Percentiles rank a stretch among this genome's conserved stretches.
Evolutionary conservation across 345 rosid species (phyloP).

Genomic region (Clarkia xantiana): DNA sequence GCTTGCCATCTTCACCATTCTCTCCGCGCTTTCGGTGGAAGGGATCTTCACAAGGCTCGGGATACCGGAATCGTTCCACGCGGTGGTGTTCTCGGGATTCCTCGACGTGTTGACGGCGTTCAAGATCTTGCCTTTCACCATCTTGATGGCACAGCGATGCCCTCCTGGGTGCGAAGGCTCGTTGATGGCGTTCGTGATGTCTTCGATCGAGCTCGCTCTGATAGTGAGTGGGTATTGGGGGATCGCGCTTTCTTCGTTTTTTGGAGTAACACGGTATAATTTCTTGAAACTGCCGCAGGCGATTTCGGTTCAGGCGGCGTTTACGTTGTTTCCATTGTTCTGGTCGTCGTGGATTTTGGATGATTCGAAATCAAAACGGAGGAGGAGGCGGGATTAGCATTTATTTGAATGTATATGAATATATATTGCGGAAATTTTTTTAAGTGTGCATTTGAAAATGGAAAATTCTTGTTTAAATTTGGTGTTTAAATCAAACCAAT

Average conservation of each 20-base stretch:
- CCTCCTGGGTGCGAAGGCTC: slow-evolving; percentile 88
- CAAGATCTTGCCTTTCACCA: slow-evolving; percentile 66
- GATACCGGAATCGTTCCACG: slow-evolving; percentile 43
- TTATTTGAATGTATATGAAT: too few species aligned
- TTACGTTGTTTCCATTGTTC: slow-evolving; percentile 41
- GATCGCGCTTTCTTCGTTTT: slow-evolving; percentile 49
- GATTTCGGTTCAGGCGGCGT: slow-evolving; percentile 46
- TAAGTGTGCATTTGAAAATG: too few species aligned
- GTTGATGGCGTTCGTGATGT: slow-evolving; percentile 64
- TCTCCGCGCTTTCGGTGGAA: slow-evolving; percentile 55
- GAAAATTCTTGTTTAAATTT: too few species aligned
- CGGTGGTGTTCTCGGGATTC: slow-evolving; percentile 47
- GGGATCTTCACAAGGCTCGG: slow-evolving; percentile 52
- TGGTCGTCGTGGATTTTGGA: slow-evolving; percentile 51
- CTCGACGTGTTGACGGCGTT: slow-evolving; percentile 55
- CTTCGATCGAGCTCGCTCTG: slow-evolving; percentile 55
- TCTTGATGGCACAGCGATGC: slow-evolving; percentile 54
- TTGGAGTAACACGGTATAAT: slow-evolving; percentile 43
- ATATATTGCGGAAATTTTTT: too few species aligned
- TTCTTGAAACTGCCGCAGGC: slow-evolving; percentile 49
- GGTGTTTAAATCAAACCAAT: too few species aligned
- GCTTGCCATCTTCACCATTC: slow-evolving; percentile 46
- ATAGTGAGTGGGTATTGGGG: slow-evolving; percentile 72
- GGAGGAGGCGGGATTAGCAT: slow-evolving; percentile 23
- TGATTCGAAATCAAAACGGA: slow-evolving; percentile 18